A percentile compares a stretch with the other conserved stretches of the same genome.
These are phyloP conservation scores for Colletotrichum lini DNA, from an alignment of 2,329 filamentous ascomycete species.

Conservation along the genomic window DNA sequence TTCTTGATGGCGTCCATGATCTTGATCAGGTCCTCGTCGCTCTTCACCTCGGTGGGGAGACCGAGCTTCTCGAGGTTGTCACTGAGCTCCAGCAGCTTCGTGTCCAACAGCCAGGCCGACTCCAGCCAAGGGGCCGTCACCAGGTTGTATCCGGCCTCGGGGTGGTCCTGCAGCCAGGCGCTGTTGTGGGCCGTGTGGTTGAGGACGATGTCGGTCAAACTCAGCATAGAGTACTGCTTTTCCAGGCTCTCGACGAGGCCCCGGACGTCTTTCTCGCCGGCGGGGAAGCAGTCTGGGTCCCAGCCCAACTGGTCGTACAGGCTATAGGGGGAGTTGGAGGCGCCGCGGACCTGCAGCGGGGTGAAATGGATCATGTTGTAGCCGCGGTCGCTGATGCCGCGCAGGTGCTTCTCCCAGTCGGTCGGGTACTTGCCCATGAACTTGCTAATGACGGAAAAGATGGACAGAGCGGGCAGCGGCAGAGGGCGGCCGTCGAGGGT, in stretches of 20 bases:
- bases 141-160: constrained; percentile 95
- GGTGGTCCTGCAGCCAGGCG: constrained; percentile 93
- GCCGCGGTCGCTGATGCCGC: constrained; percentile 88
- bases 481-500: constrained; percentile 80
- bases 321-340: constrained; percentile 97
- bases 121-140: constrained; percentile 87
- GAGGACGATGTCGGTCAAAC: constrained; percentile 95
- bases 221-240: constrained; percentile 85
- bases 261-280: constrained; percentile 85
- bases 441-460: constrained; percentile 96
- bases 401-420: constrained; percentile 91
- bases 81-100: constrained; percentile 81
- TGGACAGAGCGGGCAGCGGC: constrained; percentile 87
- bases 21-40: constrained; percentile 78
- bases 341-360: constrained; percentile 88
- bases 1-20: constrained; percentile 90
- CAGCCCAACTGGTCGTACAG: constrained; percentile 93
- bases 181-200: constrained; percentile 98
- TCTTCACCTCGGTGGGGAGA: constrained; percentile 81
- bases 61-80: constrained; percentile 78
- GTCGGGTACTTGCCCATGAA: constrained; percentile 95
- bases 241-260: constrained; percentile 86
- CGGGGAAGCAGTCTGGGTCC: constrained; percentile 85
- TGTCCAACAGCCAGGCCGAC: constrained; percentile 74
- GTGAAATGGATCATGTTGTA: constrained; percentile 99